A percentile compares a stretch with the other conserved stretches of the same genome.
phyloP scores from a whole-genome alignment of 2,329 filamentous ascomycete species.

The Trichoderma gracile region DNA sequence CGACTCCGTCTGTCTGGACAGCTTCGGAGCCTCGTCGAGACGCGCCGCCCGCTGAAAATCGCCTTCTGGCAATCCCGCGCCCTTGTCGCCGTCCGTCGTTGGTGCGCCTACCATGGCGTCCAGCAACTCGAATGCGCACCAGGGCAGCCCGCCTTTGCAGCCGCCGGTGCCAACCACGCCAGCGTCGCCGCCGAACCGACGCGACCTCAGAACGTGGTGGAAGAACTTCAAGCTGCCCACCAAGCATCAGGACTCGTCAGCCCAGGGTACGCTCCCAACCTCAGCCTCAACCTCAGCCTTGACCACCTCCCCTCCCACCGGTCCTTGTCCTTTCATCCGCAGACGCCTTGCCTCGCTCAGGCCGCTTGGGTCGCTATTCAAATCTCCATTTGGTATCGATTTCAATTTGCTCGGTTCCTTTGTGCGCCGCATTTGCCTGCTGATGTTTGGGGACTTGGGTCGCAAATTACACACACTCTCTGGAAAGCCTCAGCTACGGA shows the following conservation, averaged over 20 bases:
- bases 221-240: slow-evolving; percentile 80
- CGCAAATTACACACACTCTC: slow-evolving; percentile 4
- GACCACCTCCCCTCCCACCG: slow-evolving; percentile 5
- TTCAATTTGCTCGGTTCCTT: slow-evolving; percentile 18
- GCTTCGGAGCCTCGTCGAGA: not conserved
- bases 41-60: slow-evolving; percentile 10
- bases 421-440: slow-evolving; percentile 14
- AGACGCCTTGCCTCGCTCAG: slow-evolving; percentile 18
- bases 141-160: slow-evolving; percentile 37
- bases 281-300: not conserved
- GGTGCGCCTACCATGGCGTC: slow-evolving; percentile 39
- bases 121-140: slow-evolving; percentile 38
- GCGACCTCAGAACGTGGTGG: slow-evolving; percentile 96
- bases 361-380: slow-evolving; percentile 21
- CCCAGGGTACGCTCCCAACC: slow-evolving; percentile 45
- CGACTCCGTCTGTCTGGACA: not conserved
- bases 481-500: not conserved
- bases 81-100: not conserved
- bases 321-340: slow-evolving; percentile 11
- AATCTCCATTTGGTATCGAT: slow-evolving; percentile 18
- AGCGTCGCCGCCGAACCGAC: slow-evolving; percentile 75
- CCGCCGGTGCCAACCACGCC: slow-evolving; percentile 41
- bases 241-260: slow-evolving; percentile 55
- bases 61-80: slow-evolving; percentile 18
- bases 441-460: slow-evolving; percentile 15